These are phyloP conservation scores for Mycena latifolia DNA, from an alignment of 768 basidiomycete genomes.

Conservation along the genomic window DNA sequence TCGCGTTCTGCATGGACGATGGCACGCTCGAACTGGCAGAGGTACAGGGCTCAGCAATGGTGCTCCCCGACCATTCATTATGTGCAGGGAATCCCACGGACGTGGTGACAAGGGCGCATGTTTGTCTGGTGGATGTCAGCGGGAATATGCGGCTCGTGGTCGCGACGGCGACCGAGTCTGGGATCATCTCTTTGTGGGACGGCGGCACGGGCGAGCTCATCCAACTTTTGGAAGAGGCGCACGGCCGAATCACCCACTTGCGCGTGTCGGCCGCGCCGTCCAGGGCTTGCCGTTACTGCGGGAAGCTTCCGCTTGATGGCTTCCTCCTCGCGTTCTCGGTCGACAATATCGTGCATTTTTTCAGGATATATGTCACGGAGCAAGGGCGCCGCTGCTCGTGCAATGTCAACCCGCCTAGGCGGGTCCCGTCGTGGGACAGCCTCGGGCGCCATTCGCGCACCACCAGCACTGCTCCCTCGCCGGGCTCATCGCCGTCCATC, in stretches of 20 bases:
- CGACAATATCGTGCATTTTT: slow-evolving; percentile 72
- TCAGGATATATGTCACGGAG: slow-evolving; percentile 70
- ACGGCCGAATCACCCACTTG: slow-evolving; percentile 71
- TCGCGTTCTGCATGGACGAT: slow-evolving; percentile 74
- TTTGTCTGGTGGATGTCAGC: slow-evolving; percentile 64
- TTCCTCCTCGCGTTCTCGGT: slow-evolving; percentile 76
- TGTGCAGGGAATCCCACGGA: slow-evolving; percentile 72
- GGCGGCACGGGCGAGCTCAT: slow-evolving; percentile 73
- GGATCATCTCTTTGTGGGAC: slow-evolving; percentile 84
- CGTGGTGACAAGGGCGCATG: slow-evolving; percentile 64
- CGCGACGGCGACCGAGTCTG: slow-evolving; percentile 72
- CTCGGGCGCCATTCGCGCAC: slow-evolving; percentile 72
- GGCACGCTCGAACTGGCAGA: slow-evolving; percentile 76
- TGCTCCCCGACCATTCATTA: slow-evolving; percentile 61
- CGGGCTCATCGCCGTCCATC: slow-evolving; percentile 60
- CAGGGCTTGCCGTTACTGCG: slow-evolving; percentile 78
- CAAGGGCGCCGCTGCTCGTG: slow-evolving; percentile 78
- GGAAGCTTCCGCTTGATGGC: slow-evolving; percentile 74
- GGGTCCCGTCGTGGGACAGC: slow-evolving; percentile 58
- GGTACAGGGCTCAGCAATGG: slow-evolving; percentile 54
- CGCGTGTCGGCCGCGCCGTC: slow-evolving; percentile 66
- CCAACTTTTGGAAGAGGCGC: slow-evolving; percentile 68
- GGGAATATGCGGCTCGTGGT: slow-evolving; percentile 66
- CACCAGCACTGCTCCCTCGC: slow-evolving; percentile 63
- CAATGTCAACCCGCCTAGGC: slow-evolving; percentile 59